These are phyloP conservation scores for Takashimella tepidaria DNA, from an alignment of 1,284 basidiomycete species.

Conservation along the genomic window DNA sequence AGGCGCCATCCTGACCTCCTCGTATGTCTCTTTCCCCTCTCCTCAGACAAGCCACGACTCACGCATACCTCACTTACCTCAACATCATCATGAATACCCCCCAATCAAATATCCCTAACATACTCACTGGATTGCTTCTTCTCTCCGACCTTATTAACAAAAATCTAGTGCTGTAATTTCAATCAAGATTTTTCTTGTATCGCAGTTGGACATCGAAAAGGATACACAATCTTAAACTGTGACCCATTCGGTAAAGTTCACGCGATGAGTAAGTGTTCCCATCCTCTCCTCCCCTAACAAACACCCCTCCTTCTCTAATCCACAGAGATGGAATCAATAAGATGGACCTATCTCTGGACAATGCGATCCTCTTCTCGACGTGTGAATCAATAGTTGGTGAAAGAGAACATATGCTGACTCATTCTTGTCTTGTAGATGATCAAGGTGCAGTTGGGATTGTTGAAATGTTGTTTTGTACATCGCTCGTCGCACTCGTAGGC, in stretches of 20 bases:
- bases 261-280: constrained; percentile 68
- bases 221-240: constrained; percentile 95
- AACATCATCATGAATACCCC: too few relatives aligned
- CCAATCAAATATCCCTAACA: too few relatives aligned
- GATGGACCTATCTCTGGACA: too few relatives aligned
- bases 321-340: too few relatives aligned
- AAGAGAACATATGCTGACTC: constrained; percentile 5
- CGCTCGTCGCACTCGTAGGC: constrained; percentile 90
- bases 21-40: constrained; percentile 20
- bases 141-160: constrained; percentile 3
- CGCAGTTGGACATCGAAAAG: constrained; percentile 89
- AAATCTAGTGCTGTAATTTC: constrained; percentile 45
- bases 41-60: too few relatives aligned
- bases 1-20: constrained; percentile 47
- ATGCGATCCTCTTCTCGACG: too few relatives aligned
- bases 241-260: constrained; percentile 96
- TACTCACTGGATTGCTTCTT: too few relatives aligned
- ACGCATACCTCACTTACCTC: too few relatives aligned
- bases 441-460: constrained; percentile 92
- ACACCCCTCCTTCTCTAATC: too few relatives aligned
- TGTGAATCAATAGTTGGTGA: too few relatives aligned
- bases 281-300: neutral
- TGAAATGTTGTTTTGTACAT: constrained; percentile 99
- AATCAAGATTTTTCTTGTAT: constrained; percentile 60
- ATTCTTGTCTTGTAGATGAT: constrained; percentile 51